Percentiles rank a stretch among this genome's conserved stretches.
Evolutionary conservation across 805 yeast genomes (phyloP).

Genomic region (Candida berthetii): DNA sequence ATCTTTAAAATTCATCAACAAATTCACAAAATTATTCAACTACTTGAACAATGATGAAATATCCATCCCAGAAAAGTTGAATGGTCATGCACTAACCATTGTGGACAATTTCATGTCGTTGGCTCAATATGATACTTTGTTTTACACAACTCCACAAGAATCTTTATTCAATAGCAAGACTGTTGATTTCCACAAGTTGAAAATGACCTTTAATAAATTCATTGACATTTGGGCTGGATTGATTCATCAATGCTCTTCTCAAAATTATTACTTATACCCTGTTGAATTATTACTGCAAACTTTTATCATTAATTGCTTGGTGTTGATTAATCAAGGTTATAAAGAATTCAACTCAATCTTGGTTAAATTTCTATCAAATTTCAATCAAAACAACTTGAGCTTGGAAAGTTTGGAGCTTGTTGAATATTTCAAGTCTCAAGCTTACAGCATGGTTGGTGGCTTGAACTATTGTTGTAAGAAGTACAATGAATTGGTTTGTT

Average conservation of each 20-base stretch:
- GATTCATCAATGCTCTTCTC: not conserved
- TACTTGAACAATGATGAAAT: not conserved
- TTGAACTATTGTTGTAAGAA: not conserved
- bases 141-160: not conserved
- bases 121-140: not conserved
- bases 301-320: constrained; percentile 7
- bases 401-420: not conserved
- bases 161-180: not conserved
- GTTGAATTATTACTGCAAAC: constrained; percentile 8
- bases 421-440: not conserved
- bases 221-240: not conserved
- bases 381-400: not conserved
- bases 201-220: not conserved
- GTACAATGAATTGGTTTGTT: not conserved
- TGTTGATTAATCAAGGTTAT: constrained; percentile 9
- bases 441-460: not conserved
- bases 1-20: constrained; percentile 14
- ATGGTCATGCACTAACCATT: not conserved
- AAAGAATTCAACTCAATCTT: constrained; percentile 9
- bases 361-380: constrained; percentile 1
- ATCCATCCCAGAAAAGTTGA: not conserved
- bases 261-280: not conserved
- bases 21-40: constrained; percentile 6
- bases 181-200: not conserved
- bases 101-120: not conserved